Conservation (phyloP, 345 rosid species). For the Gossypium mustelinum region DNA sequence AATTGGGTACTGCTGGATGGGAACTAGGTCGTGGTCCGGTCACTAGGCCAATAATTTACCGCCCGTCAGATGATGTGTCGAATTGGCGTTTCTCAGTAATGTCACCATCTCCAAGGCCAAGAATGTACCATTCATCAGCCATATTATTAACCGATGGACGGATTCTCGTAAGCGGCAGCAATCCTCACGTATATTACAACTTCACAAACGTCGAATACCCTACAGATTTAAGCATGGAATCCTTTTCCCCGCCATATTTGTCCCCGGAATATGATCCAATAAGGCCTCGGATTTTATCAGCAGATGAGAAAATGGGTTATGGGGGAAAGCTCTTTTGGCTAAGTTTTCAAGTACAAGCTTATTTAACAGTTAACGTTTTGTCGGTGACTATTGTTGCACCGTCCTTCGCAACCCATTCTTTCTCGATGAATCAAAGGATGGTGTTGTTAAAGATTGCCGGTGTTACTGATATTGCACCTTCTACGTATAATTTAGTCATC, state of each 20-base stretch:
- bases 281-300: slow-evolving; percentile 40
- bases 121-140: slow-evolving; percentile 84
- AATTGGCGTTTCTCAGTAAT: slow-evolving; percentile 42
- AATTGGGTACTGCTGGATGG: slow-evolving; percentile 73
- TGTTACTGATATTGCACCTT: not conserved
- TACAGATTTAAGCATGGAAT: slow-evolving; percentile 75
- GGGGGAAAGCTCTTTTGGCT: slow-evolving; percentile 25
- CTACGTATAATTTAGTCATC: slow-evolving; percentile 17
- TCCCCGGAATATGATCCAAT: slow-evolving; percentile 28
- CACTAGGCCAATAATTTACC: slow-evolving; percentile 57
- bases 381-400: slow-evolving; percentile 62
- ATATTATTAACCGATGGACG: slow-evolving; percentile 62
- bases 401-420: slow-evolving; percentile 68
- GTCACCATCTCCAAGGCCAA: slow-evolving; percentile 41
- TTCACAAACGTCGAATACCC: slow-evolving; percentile 60
- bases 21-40: slow-evolving; percentile 42
- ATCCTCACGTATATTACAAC: slow-evolving; percentile 62
- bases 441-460: slow-evolving; percentile 42
- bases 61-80: slow-evolving; percentile 12
- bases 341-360: slow-evolving; percentile 31
- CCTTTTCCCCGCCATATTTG: slow-evolving; percentile 62
- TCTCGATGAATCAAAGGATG: slow-evolving; percentile 83
- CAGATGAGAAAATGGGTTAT: slow-evolving; percentile 26
- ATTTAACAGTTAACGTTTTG: slow-evolving; percentile 22
- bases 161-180: slow-evolving; percentile 71